A percentile compares a stretch with the other conserved stretches of the same genome.
These are phyloP conservation scores for Melaleuca alternifolia DNA, from an alignment of 345 rosid genomes.

Conservation along the genomic window DNA sequence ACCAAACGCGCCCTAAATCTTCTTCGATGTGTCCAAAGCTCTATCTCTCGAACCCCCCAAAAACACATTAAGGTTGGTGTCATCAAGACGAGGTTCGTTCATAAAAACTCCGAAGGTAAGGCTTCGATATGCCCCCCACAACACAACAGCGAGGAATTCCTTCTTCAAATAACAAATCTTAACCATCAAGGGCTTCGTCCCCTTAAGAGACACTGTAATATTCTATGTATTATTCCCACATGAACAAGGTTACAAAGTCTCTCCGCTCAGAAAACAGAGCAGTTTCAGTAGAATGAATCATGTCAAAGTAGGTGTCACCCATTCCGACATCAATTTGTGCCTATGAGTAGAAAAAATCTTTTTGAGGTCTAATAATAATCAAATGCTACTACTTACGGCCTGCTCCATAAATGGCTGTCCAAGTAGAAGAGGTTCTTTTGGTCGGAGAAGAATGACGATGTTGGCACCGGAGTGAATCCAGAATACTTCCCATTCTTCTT, in stretches of 20 bases:
- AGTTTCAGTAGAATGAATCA: neutral
- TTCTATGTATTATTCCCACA: neutral
- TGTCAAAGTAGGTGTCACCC: neutral
- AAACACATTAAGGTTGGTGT: too few species aligned
- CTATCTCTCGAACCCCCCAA: too few species aligned
- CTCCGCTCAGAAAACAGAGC: neutral
- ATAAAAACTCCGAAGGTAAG: neutral
- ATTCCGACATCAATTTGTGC: neutral
- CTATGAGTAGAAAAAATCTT: neutral
- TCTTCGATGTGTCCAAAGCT: too few species aligned
- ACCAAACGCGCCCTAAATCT: too few species aligned
- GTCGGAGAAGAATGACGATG: slow-evolving; percentile 3
- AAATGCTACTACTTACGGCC: neutral
- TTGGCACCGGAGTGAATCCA: slow-evolving; percentile 17
- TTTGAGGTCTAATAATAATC: neutral
- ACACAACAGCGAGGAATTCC: neutral
- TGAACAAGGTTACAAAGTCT: neutral
- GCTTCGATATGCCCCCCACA: neutral
- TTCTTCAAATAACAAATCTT: neutral
- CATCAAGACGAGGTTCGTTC: neutral
- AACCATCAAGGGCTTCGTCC: neutral
- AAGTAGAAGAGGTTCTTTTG: slow-evolving; percentile 7
- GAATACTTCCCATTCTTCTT: slow-evolving; percentile 16
- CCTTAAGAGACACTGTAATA: neutral
- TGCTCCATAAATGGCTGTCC: neutral